These are phyloP conservation scores for Coniochaeta pulveracea DNA, from an alignment of 2,329 filamentous ascomycete genomes.

Conservation along the genomic window DNA sequence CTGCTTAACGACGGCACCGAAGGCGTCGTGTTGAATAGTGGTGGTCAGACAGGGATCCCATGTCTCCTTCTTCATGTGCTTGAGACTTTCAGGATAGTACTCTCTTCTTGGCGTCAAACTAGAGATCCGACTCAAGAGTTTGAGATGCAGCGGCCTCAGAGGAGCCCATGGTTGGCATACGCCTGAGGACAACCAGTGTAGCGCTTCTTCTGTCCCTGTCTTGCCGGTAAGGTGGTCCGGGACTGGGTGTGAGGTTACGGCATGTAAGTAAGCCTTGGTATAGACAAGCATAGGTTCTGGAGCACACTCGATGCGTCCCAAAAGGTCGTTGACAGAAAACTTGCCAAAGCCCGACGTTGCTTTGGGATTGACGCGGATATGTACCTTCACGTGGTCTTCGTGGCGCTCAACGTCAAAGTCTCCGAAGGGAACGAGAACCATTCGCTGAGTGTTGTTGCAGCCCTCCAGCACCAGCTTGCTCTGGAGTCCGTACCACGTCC, in stretches of 20 bases:
- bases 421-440: not conserved
- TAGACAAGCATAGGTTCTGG: conserved; percentile 42
- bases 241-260: conserved; percentile 43
- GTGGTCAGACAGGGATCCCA: conserved; percentile 22
- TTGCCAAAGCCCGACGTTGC: conserved; percentile 33
- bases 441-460: conserved; percentile 14
- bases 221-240: conserved; percentile 43
- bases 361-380: conserved; percentile 18
- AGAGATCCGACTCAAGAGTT: conserved; percentile 12
- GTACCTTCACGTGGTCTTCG: conserved; percentile 28
- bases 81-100: conserved; percentile 24
- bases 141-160: conserved; percentile 5
- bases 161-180: conserved; percentile 35
- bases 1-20: conserved; percentile 15
- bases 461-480: conserved; percentile 46
- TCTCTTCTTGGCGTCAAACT: conserved; percentile 18
- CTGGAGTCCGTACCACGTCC: conserved; percentile 44
- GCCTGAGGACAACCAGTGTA: conserved; percentile 35
- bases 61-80: conserved; percentile 20
- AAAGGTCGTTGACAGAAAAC: conserved; percentile 38
- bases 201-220: conserved; percentile 49
- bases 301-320: conserved; percentile 45
- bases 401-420: conserved; percentile 11
- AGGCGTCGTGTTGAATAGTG: conserved; percentile 25
- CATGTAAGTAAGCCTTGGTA: conserved; percentile 45